Evolutionary conservation across 345 rosid genomes (phyloP).

Genomic region (Draba incana): DNA sequence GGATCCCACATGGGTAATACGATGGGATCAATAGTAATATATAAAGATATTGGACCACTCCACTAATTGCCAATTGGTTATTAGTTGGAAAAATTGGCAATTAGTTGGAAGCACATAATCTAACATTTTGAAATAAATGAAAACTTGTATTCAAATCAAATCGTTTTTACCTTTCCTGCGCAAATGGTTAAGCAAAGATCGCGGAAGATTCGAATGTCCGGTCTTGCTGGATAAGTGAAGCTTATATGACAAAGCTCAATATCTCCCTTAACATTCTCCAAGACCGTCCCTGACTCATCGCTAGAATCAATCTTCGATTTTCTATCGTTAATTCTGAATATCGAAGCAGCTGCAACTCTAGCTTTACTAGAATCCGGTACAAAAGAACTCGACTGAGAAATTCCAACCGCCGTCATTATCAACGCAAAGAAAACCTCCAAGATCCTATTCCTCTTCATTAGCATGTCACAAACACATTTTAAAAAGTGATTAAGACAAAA

Average conservation of each 20-base stretch:
- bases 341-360: slow-evolving; percentile 62
- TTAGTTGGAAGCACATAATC: no score
- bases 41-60: no score
- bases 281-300: slow-evolving; percentile 53
- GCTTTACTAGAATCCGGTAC: slow-evolving; percentile 61
- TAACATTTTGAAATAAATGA: no score
- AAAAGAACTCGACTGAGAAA: slow-evolving; percentile 64
- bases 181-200: slow-evolving; percentile 63
- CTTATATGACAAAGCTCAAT: slow-evolving; percentile 60
- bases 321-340: slow-evolving; percentile 64
- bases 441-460: slow-evolving; percentile 6
- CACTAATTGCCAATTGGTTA: no score
- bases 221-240: slow-evolving; percentile 73
- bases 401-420: slow-evolving; percentile 54
- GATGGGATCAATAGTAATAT: no score
- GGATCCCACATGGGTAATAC: no score
- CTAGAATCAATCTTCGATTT: slow-evolving; percentile 63
- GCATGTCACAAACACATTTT: neutral
- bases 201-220: slow-evolving; percentile 61
- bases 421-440: slow-evolving; percentile 73
- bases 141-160: no score
- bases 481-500: neutral
- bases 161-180: slow-evolving; percentile 57
- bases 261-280: slow-evolving; percentile 60
- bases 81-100: no score